phyloP scores from a whole-genome alignment of 176 grass and related monocot species.

The Pharus latifolius region DNA sequence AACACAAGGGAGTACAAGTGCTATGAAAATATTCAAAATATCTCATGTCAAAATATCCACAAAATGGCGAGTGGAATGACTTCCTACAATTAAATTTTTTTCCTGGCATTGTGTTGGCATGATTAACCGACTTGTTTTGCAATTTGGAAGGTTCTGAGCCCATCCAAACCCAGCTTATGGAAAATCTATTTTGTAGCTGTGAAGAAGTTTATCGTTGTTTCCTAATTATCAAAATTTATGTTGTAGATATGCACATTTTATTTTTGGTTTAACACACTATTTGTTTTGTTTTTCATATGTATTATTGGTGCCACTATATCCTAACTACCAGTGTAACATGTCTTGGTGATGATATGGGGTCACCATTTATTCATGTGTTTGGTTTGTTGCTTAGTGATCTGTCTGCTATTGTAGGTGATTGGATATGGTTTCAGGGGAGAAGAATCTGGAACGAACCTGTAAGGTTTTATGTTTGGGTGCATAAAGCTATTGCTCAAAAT shows the following conservation, averaged over 20 bases:
- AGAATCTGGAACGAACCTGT: not conserved
- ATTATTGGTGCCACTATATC: not conserved
- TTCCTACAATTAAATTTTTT: not conserved
- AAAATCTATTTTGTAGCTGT: too few species aligned
- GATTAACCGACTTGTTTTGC: not conserved
- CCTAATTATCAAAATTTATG: too few species aligned
- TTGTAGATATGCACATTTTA: too few species aligned
- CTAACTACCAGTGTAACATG: not conserved
- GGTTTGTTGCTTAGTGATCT: not conserved
- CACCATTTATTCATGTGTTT: not conserved
- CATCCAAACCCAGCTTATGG: too few species aligned
- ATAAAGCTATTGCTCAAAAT: conserved; percentile 9
- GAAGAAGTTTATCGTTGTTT: too few species aligned
- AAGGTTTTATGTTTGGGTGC: not conserved
- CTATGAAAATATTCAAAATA: too few species aligned
- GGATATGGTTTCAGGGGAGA: conserved; percentile 6
- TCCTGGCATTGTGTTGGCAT: not conserved
- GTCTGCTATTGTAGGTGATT: conserved; percentile 21
- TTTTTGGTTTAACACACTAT: not conserved
- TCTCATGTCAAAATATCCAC: too few species aligned
- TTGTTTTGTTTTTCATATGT: not conserved
- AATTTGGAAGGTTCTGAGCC: not conserved
- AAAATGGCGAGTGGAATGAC: too few species aligned
- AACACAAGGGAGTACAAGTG: too few species aligned
- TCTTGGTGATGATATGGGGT: not conserved